phyloP scores from a whole-genome alignment of 2,329 filamentous ascomycete species.

The Phoma sp. region DNA sequence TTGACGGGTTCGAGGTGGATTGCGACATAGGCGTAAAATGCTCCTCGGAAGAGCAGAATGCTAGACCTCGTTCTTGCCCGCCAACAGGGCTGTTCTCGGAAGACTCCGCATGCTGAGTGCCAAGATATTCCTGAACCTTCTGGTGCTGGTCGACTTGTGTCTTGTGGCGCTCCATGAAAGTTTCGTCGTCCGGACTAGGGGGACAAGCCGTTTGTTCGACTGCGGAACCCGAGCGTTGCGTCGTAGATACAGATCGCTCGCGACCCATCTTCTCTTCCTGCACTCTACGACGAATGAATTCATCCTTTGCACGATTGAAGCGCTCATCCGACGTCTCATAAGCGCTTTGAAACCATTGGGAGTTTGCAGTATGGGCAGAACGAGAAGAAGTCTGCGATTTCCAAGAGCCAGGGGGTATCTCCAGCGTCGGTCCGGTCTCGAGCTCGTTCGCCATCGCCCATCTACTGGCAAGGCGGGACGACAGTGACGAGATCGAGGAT shows the following conservation, averaged over 20 bases:
- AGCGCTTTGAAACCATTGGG: conserved; percentile 16
- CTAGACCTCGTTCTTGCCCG: conserved; percentile 34
- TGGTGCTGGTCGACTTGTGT: conserved; percentile 35
- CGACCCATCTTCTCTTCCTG: conserved; percentile 38
- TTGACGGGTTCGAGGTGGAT: conserved; percentile 58
- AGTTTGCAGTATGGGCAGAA: conserved; percentile 17
- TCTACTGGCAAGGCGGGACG: conserved; percentile 39
- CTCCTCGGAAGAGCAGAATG: conserved; percentile 57
- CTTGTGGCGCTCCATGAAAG: conserved; percentile 33
- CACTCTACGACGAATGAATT: conserved; percentile 45
- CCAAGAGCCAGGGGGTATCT: conserved; percentile 19
- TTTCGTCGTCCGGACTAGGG: conserved; percentile 55
- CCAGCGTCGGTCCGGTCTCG: conserved; percentile 29
- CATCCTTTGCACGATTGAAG: conserved; percentile 48
- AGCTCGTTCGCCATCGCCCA: conserved; percentile 34
- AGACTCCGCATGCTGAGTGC: conserved; percentile 36
- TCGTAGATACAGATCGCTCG: conserved; percentile 31
- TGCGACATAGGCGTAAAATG: conserved; percentile 57
- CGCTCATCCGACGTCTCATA: conserved; percentile 38
- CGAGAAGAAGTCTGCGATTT: conserved; percentile 15
- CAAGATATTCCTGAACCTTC: conserved; percentile 41
- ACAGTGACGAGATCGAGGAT: conserved; percentile 48
- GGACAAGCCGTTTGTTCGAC: conserved; percentile 50
- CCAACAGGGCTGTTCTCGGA: conserved; percentile 51
- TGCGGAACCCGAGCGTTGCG: conserved; percentile 34